Conservation (phyloP, 2,329 filamentous ascomycete species). For the Arthrobotrys sinensis region DNA sequence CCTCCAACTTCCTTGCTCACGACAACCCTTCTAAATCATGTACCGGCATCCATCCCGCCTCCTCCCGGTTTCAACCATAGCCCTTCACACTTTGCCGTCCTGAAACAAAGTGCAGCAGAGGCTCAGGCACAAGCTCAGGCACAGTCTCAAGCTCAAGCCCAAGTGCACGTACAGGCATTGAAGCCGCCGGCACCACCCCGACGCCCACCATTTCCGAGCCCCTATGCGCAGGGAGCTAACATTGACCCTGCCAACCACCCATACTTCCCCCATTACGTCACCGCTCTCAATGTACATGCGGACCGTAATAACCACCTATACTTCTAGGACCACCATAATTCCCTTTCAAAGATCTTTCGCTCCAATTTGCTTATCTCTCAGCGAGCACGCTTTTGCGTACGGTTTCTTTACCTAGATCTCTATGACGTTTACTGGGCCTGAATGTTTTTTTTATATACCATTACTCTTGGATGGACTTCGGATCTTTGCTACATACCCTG, state of each 20-base stretch:
- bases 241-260: conserved; percentile 58
- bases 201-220: conserved; percentile 53
- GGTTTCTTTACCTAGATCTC: conserved; percentile 26
- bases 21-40: conserved; percentile 62
- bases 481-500: conserved; percentile 48
- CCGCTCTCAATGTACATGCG: conserved; percentile 50
- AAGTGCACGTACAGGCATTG: conserved; percentile 36
- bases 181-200: conserved; percentile 45
- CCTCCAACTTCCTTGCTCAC: conserved; percentile 65
- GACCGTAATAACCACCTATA: conserved; percentile 51
- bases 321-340: conserved; percentile 9
- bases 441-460: conserved; percentile 5
- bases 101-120: conserved; percentile 49
- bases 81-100: conserved; percentile 61
- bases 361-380: not conserved
- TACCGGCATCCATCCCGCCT: conserved; percentile 66
- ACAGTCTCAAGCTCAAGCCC: conserved; percentile 11
- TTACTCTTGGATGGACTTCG: conserved; percentile 40
- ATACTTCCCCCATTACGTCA: conserved; percentile 57
- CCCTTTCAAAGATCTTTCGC: conserved; percentile 14
- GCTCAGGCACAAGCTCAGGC: conserved; percentile 4
- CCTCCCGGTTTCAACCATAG: conserved; percentile 64
- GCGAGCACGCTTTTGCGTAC: not conserved
- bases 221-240: conserved; percentile 53
- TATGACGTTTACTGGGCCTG: not conserved